phyloP scores from a whole-genome alignment of 352 stramenopile species.

The Aphanomyces invadans region DNA sequence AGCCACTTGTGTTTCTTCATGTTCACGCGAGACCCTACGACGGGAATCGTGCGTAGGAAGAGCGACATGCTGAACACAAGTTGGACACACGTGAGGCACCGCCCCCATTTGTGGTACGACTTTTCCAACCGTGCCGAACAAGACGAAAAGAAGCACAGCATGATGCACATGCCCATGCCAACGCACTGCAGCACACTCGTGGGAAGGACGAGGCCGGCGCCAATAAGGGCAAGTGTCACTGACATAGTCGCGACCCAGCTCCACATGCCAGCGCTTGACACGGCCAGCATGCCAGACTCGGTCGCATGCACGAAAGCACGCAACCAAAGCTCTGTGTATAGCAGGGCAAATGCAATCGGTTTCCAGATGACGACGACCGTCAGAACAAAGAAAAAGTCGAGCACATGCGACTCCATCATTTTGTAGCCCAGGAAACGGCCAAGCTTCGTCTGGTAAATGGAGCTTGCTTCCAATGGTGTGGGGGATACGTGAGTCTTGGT shows the following conservation, averaged over 20 bases:
- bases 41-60: slow-evolving; percentile 62
- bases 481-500: slow-evolving; percentile 43
- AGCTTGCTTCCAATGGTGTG: neutral
- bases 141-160: slow-evolving; percentile 14
- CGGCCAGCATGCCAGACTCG: slow-evolving; percentile 57
- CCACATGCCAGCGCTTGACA: slow-evolving; percentile 37
- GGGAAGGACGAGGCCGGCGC: neutral
- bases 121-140: slow-evolving; percentile 41
- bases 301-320: slow-evolving; percentile 56
- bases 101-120: slow-evolving; percentile 59
- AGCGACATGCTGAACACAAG: slow-evolving; percentile 78
- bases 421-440: slow-evolving; percentile 71
- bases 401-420: slow-evolving; percentile 50
- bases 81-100: slow-evolving; percentile 62
- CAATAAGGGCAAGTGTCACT: slow-evolving; percentile 45
- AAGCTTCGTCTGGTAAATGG: slow-evolving; percentile 37
- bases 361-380: slow-evolving; percentile 74
- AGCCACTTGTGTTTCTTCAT: slow-evolving; percentile 78
- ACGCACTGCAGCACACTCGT: slow-evolving; percentile 40
- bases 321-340: slow-evolving; percentile 76
- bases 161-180: slow-evolving; percentile 28
- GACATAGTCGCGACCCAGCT: slow-evolving; percentile 53
- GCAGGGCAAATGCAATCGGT: slow-evolving; percentile 60
- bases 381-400: slow-evolving; percentile 65
- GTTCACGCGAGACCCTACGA: slow-evolving; percentile 50